Percentiles rank a stretch among this genome's conserved stretches.
Evolutionary conservation across 2,329 filamentous ascomycete genomes (phyloP).

Genomic region (Penicillium sp.): DNA sequence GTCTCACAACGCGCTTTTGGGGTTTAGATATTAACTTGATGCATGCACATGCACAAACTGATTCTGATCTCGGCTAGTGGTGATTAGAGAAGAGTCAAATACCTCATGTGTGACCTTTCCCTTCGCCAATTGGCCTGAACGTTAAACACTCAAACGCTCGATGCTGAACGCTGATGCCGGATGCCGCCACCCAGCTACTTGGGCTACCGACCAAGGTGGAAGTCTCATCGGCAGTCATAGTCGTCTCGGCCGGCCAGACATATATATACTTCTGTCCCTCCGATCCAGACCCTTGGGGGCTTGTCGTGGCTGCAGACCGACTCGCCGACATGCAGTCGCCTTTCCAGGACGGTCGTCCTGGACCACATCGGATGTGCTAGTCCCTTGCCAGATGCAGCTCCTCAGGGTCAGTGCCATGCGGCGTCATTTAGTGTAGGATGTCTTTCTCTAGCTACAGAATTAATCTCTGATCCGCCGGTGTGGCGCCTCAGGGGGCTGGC

Average conservation of each 20-base stretch:
- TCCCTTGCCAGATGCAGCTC: neutral
- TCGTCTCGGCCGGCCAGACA: neutral
- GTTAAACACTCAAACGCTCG: neutral
- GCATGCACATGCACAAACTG: neutral
- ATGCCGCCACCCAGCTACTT: neutral
- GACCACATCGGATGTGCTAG: neutral
- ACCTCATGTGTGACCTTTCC: neutral
- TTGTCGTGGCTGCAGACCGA: neutral
- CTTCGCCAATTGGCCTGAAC: neutral
- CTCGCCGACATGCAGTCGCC: neutral
- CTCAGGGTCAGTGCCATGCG: constrained; percentile 2
- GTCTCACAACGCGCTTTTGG: neutral
- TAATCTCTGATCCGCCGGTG: neutral
- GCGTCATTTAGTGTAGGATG: neutral
- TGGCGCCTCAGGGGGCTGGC: neutral
- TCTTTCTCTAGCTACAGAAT: neutral
- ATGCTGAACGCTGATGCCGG: constrained; percentile 3
- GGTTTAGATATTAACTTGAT: neutral
- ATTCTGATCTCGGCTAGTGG: neutral
- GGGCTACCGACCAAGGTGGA: neutral
- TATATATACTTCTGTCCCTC: neutral
- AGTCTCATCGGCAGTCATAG: neutral
- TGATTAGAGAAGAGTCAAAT: neutral
- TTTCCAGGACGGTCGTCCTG: neutral
- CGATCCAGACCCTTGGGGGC: neutral